Conservation (phyloP, 1,284 basidiomycete genomes). For the Phlebopus sp. region DNA sequence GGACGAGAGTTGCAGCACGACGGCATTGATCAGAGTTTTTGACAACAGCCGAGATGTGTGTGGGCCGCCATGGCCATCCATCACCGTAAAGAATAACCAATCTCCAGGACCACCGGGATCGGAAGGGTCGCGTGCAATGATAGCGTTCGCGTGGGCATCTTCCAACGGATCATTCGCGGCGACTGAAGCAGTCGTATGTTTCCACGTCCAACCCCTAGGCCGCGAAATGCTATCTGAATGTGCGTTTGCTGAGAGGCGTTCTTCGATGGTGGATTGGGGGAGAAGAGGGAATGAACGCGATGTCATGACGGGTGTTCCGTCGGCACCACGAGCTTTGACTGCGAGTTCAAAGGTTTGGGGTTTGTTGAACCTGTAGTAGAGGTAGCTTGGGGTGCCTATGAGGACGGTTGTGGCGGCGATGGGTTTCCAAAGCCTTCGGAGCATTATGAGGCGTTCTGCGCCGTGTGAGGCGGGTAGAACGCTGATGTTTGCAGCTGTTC, state of each 20-base stretch:
- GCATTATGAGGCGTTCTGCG: constrained; percentile 39
- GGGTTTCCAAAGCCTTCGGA: constrained; percentile 64
- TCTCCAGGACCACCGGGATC: constrained; percentile 62
- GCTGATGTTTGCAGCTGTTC: not conserved
- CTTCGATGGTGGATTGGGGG: constrained; percentile 54
- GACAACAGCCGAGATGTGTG: constrained; percentile 87
- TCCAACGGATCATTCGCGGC: constrained; percentile 90
- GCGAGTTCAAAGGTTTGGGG: constrained; percentile 53
- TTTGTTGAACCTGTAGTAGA: constrained; percentile 39
- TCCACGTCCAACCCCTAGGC: constrained; percentile 59
- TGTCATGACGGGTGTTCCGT: constrained; percentile 57
- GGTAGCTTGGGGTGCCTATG: constrained; percentile 42
- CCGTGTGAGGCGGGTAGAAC: not conserved
- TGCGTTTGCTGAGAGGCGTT: constrained; percentile 58
- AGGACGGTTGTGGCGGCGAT: constrained; percentile 38
- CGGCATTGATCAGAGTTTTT: constrained; percentile 82
- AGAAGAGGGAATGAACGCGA: constrained; percentile 56
- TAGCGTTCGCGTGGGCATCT: constrained; percentile 75
- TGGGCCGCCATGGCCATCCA: constrained; percentile 87
- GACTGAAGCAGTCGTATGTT: constrained; percentile 75
- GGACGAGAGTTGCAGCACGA: constrained; percentile 73
- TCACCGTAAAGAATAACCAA: constrained; percentile 81
- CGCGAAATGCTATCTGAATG: constrained; percentile 43
- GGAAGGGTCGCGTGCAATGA: constrained; percentile 62
- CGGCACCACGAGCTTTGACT: constrained; percentile 50